Evolutionary conservation across 306 rosid species (phyloP).

Genomic region (Cyclanthera cordifolia): DNA sequence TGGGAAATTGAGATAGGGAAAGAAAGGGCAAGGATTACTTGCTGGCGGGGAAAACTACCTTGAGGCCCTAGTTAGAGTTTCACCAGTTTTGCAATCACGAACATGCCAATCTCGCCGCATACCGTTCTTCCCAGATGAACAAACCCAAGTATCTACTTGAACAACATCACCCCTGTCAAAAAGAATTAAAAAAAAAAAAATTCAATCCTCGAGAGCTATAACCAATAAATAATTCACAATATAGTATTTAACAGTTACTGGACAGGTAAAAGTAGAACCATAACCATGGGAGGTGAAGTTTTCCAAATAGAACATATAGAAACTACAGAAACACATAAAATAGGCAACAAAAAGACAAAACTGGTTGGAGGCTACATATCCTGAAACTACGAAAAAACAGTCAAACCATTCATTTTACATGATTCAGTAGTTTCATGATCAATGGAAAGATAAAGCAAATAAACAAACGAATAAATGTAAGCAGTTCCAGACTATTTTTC

Average conservation of each 20-base stretch:
- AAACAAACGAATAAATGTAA: too few relatives aligned
- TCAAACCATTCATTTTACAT: too few relatives aligned
- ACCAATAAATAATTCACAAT: background rate
- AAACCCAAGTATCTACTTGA: slow-evolving; percentile 50
- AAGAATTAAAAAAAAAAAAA: background rate
- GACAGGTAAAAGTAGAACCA: too few relatives aligned
- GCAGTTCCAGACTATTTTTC: too few relatives aligned
- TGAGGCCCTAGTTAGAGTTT: slow-evolving; percentile 50
- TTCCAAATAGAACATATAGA: background rate
- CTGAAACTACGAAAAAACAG: background rate
- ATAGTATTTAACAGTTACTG: background rate
- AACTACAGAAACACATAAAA: background rate
- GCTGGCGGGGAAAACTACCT: slow-evolving; percentile 27
- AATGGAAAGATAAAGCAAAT: too few relatives aligned
- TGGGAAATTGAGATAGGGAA: background rate
- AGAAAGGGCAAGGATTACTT: background rate
- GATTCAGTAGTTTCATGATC: too few relatives aligned
- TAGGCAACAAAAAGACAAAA: background rate
- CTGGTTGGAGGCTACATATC: background rate
- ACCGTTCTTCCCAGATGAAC: slow-evolving; percentile 63
- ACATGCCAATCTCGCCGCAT: slow-evolving; percentile 73
- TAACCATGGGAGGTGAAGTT: slow-evolving; percentile 1
- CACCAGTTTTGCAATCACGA: slow-evolving; percentile 57
- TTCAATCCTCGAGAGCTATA: background rate
- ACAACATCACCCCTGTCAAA: slow-evolving; percentile 19